Evolutionary conservation across 257 asterid species (phyloP).

Genomic region (Fraxinus anomala): DNA sequence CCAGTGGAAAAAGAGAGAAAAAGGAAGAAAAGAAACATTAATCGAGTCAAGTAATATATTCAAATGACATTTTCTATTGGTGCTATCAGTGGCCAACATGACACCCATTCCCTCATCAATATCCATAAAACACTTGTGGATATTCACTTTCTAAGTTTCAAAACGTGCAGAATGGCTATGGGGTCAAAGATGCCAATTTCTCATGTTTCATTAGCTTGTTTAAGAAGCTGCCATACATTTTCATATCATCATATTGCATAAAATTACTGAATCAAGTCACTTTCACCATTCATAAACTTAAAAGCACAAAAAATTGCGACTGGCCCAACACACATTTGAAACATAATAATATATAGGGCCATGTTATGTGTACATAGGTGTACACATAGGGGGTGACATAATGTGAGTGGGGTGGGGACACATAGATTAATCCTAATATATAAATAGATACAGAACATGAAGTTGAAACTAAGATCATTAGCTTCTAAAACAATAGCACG

Average conservation of each 20-base stretch:
- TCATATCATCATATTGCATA: background rate
- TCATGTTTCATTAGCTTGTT: background rate
- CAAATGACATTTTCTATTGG: background rate
- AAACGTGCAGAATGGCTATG: background rate
- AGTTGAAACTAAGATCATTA: background rate
- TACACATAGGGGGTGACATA: no score
- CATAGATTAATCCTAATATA: no score
- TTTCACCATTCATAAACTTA: background rate
- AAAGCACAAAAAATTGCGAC: background rate
- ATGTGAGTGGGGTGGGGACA: no score
- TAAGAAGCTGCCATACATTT: background rate
- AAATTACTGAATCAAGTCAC: background rate
- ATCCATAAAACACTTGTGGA: background rate
- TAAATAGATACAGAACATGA: no score
- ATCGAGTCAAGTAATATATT: no score
- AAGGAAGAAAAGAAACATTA: no score
- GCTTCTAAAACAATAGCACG: background rate
- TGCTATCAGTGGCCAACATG: background rate
- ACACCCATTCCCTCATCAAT: background rate
- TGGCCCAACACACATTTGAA: no score
- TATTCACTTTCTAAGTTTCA: background rate
- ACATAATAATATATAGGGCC: no score
- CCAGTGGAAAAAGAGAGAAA: no score
- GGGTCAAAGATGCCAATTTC: background rate
- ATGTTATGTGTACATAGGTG: no score